Evolutionary conservation across 1,284 basidiomycete genomes (phyloP), one percentile per base, ranked within the genome.

Genomic region (Veloporphyrellus conicus): DNA sequence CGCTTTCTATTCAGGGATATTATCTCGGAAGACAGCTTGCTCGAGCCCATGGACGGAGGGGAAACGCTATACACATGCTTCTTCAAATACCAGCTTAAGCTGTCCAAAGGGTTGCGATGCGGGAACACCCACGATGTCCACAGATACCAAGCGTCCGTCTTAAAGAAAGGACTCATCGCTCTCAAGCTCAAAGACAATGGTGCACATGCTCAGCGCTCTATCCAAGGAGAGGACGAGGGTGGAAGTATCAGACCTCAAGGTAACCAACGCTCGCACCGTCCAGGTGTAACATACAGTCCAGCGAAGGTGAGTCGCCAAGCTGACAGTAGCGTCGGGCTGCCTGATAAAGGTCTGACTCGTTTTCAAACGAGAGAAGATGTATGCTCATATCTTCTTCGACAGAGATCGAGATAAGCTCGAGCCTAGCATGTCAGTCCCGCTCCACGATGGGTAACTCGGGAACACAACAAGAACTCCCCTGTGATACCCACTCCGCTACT

Each of bases 41-140:
- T 64, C 16, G 45, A 53, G n/a, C 11, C 43, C 36, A 49, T 18
- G n/a, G 57, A 53, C 22, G 32, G 33, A 19, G 59, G 52, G 4
- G 7, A 41, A 39, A 33, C 34, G 37, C 49, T 62, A 6, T 66
- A 41, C 50, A 27, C 9, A 32, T 41, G 16, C 27, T 64, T 66
- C 43, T 36, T 66, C 43, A 5, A 50, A 14, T 64, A 56, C 39
- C 51, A 66, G 39, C 3, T 10, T n/a, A 34, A 0, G 20, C 36
- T 62, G 34, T 15, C 22, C 22, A 11, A 3, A 34, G 37, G 25
- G 6, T 4, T 14, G 25, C 19, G 12, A 37, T 0, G 16, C 1
- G 18, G 35, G 5, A 18, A 16, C 8, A 6, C 2, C 12, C 0
- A 25, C 5, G 7, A 7, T 8, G 48, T 38, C 16, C 4, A 4